Evolutionary conservation across 2,329 filamentous ascomycete species (phyloP).

Genomic region (Trichoderma atrobrunneum): DNA sequence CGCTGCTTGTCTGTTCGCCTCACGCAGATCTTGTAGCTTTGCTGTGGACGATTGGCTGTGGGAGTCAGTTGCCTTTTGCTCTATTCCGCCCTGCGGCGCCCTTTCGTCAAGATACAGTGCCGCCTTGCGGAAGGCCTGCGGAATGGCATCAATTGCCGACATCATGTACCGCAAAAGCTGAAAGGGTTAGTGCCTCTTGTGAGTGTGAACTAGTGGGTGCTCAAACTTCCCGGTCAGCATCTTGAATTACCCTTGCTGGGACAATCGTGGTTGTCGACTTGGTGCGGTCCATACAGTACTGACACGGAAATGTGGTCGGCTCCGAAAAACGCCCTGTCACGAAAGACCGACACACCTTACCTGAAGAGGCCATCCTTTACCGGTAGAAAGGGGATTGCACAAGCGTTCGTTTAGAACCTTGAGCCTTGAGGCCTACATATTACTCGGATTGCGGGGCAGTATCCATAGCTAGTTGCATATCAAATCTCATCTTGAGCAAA

Average conservation of each 20-base stretch:
- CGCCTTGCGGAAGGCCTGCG: background rate
- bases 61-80: background rate
- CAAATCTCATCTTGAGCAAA: background rate
- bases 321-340: background rate
- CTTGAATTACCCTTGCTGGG: constrained; percentile 3
- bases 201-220: constrained; percentile 1
- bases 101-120: background rate
- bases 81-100: background rate
- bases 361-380: background rate
- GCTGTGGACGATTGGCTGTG: background rate
- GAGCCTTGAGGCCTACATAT: background rate
- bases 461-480: background rate
- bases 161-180: constrained; percentile 2
- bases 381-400: background rate
- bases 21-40: background rate
- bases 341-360: background rate
- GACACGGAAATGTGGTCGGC: background rate
- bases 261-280: background rate
- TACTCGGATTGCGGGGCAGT: background rate
- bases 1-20: background rate
- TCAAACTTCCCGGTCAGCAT: constrained; percentile 8
- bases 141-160: constrained; percentile 7
- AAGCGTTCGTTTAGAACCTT: background rate
- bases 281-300: background rate
- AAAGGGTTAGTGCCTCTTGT: background rate